Conservation (phyloP, 2,329 filamentous ascomycete species). For the Aspergillus awamori region DNA sequence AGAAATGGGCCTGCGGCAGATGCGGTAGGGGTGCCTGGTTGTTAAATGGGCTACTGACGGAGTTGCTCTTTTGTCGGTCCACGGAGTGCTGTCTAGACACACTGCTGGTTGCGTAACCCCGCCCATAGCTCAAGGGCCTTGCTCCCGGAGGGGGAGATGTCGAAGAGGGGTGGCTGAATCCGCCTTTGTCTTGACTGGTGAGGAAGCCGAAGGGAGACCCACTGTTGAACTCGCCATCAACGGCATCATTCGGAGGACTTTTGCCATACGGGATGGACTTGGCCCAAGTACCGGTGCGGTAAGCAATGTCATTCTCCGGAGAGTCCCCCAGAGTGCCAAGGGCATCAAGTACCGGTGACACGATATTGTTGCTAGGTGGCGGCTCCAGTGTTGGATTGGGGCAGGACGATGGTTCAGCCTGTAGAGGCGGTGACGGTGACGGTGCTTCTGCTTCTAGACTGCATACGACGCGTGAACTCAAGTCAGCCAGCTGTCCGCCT, state of each 20-base stretch:
- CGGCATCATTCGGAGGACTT: constrained; percentile 46
- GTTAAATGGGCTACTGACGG: constrained; percentile 39
- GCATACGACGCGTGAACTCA: constrained; percentile 9
- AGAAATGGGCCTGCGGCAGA: constrained; percentile 76
- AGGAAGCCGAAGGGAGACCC: constrained; percentile 47
- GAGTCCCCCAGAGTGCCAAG: constrained; percentile 37
- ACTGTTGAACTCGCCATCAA: constrained; percentile 38
- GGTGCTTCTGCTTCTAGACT: constrained; percentile 27
- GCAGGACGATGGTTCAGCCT: constrained; percentile 35
- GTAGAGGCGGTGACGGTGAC: constrained; percentile 25
- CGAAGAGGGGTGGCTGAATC: constrained; percentile 48
- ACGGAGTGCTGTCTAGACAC: constrained; percentile 41
- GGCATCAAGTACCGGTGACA: constrained; percentile 44
- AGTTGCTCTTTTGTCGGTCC: constrained; percentile 44
- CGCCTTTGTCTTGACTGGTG: constrained; percentile 40
- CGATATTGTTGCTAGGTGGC: constrained; percentile 31
- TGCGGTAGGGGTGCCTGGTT: constrained; percentile 65
- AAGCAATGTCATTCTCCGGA: constrained; percentile 37
- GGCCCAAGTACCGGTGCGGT: constrained; percentile 49
- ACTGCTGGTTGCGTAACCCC: constrained; percentile 41
- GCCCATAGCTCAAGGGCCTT: constrained; percentile 48
- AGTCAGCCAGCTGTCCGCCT: neutral
- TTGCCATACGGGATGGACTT: constrained; percentile 49
- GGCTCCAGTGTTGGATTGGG: constrained; percentile 30
- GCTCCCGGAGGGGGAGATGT: constrained; percentile 47